Evolutionary conservation across 2,329 filamentous ascomycete species (phyloP), one percentile per base, ranked within the genome.

Genomic region (Arthrinium puccinioides): DNA sequence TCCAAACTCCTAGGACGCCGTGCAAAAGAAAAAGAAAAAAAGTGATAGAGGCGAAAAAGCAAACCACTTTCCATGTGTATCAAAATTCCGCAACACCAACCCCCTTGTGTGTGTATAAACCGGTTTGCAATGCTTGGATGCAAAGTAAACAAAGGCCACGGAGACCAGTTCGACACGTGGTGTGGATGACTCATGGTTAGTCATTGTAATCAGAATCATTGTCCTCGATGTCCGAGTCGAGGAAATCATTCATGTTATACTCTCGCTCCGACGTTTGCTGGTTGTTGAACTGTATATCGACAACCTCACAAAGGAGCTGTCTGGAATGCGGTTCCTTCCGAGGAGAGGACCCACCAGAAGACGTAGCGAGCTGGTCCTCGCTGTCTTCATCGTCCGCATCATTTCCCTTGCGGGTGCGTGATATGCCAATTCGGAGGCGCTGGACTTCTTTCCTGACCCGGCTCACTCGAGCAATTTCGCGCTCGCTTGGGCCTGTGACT

Each of bases 311-410:
- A 11, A 31, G 16, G 8, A 26, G 35, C 18, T 37, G 35, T n/a
- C 19, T 29, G 9, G 35, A 20, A 16, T 16, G 15, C 27, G 20
- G n/a, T 13, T 27, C 25, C 4, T 36, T 26, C 8, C n/a, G n/a
- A n/a, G n/a, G n/a, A n/a, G 9, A 9, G n/a, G 14, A 16, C 16
- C 20, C 20, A 8, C 24, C 31, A 4, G 20, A 15, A 21, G 21
- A 23, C 20, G 42, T 36, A 7, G 48, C 43, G 20, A 58, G 47
- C 32, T 57, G 54, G 40, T 64, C 58, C 27, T 54, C 56, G 11
- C 50, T 57, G 11, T 58, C 56, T 30, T 56, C 56, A 19, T 56
- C 54, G n/a, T 18, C 33, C 14, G 24, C 33, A 14, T 28, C 14
- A 23, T 24, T 28, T 13, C 26, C 33, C 14, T 36, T 28, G 15